phyloP scores from a whole-genome alignment of 352 stramenopile species.

The Phytophthora uliginosa region DNA sequence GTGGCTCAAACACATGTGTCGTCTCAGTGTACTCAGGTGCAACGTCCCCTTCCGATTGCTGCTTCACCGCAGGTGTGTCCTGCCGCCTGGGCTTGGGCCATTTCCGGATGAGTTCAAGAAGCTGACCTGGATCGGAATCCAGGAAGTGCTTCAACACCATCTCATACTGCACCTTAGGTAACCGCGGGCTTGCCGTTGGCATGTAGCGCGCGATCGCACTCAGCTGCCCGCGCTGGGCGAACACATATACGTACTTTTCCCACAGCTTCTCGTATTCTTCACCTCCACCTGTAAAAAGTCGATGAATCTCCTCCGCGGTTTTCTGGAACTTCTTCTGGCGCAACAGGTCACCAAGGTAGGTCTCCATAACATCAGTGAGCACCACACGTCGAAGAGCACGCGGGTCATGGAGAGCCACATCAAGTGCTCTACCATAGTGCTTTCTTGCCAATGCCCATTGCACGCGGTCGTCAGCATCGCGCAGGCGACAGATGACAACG shows the following conservation, averaged over 20 bases:
- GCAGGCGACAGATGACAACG: conserved; percentile 85
- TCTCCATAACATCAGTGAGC: conserved; percentile 79
- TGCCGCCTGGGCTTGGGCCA: conserved; percentile 81
- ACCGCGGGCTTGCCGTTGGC: conserved; percentile 73
- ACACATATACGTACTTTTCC: conserved; percentile 92
- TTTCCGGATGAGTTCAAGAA: conserved; percentile 85
- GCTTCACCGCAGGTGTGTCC: conserved; percentile 32
- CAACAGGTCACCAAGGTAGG: conserved; percentile 79
- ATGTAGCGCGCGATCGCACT: conserved; percentile 79
- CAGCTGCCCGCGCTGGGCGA: conserved; percentile 80
- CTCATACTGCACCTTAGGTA: conserved; percentile 82
- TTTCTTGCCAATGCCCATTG: conserved; percentile 73
- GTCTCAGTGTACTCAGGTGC: conserved; percentile 83
- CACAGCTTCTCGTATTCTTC: conserved; percentile 77
- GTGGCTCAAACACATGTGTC: conserved; percentile 72
- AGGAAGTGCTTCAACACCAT: conserved; percentile 91
- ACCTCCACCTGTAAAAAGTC: conserved; percentile 60
- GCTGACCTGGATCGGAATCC: conserved; percentile 78
- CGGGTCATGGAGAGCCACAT: conserved; percentile 72
- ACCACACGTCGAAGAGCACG: conserved; percentile 61
- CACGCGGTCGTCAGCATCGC: conserved; percentile 84
- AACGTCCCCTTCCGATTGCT: conserved; percentile 33
- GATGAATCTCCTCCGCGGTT: conserved; percentile 79
- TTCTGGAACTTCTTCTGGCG: conserved; percentile 80
- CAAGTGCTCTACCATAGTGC: conserved; percentile 67